Evolutionary conservation across 345 rosid species (phyloP), one percentile per base, ranked within the genome.

Genomic region (Boechera divaricarpa): DNA sequence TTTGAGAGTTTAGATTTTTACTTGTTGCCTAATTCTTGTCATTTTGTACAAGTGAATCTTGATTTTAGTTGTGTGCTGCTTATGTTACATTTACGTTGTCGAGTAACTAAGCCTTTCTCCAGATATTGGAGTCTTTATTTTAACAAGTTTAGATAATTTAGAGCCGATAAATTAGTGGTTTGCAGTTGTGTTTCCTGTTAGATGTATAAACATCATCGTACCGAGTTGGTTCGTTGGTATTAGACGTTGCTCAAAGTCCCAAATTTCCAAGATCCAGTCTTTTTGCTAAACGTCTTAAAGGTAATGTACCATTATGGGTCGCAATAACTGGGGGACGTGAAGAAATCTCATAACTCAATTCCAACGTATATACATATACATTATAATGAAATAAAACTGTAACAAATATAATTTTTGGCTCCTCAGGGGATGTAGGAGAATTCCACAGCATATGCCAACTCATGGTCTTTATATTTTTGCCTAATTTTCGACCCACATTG

Each of bases 181-280:
- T 1, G 1, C 8, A 33, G 36, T 33, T 82, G 79, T 92, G 94
- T 82, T 94, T 95, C 84, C 98, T 82, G 69, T 95, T 92, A 57
- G 97, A 95, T 26, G 94, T 80, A 80, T 95, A 91, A 68, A 92
- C 98, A 75, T 92, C 98, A 47, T 92, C 98, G 32, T 95, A 92
- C 71, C 91, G 97, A 80, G 90, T 89, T 47, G 83, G 86, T 81
- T 90, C 99, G 38, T 87, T 92, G 26, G 96, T 97, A 82, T 95
- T 84, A 63, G 90, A 91, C 31, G 90, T 80, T 36, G 98, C 94
- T 54, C 94, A 91, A 41, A 90, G 91, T 53, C 96, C 70, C 70
- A 92, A 74, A 72, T 94, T 83, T 74, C 92, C 94, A 33, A 0
- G 96, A 87, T 18, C 89, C 78, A 49, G 82, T 78, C 78, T 88